phyloP scores from a whole-genome alignment of 1,284 basidiomycete genomes.

The Apiotrichum akiyoshidainum region DNA sequence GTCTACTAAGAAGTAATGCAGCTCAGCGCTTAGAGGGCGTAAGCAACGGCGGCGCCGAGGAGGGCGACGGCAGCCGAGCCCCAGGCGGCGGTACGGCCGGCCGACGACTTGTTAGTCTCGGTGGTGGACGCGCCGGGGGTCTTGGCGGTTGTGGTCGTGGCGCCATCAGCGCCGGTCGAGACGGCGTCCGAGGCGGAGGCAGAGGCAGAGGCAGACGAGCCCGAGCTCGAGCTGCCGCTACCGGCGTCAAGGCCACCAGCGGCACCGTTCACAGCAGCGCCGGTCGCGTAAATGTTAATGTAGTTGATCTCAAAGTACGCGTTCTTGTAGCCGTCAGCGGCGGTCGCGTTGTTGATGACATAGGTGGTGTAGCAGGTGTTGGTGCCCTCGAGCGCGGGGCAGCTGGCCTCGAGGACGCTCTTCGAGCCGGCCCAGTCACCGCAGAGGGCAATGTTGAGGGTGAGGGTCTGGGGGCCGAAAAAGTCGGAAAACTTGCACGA shows the following conservation, averaged over 20 bases:
- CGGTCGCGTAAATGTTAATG: conserved; percentile 52
- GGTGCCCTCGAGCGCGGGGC: conserved; percentile 46
- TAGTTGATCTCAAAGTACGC: conserved; percentile 73
- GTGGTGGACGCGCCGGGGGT: not conserved
- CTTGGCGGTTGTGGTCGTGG: not conserved
- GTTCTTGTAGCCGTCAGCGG: conserved; percentile 56
- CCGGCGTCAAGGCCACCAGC: not conserved
- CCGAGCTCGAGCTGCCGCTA: not conserved
- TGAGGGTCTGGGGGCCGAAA: conserved; percentile 65
- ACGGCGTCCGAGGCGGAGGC: no score
- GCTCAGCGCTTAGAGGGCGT: not conserved
- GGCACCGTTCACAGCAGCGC: not conserved
- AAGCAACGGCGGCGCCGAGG: not conserved
- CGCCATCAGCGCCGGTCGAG: not conserved
- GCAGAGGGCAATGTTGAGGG: conserved; percentile 74
- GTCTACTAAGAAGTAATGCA: no score
- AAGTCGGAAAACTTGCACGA: conserved; percentile 61
- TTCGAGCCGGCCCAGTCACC: conserved; percentile 58
- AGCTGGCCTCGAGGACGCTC: conserved; percentile 62
- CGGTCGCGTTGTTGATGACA: conserved; percentile 59
- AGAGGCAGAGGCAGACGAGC: not conserved
- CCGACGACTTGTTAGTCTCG: not conserved
- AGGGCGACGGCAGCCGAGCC: not conserved
- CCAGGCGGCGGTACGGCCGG: not conserved
- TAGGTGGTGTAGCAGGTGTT: conserved; percentile 61